Evolutionary conservation across 2,329 filamentous ascomycete genomes (phyloP).

Genomic region (Fusarium verrucosum): DNA sequence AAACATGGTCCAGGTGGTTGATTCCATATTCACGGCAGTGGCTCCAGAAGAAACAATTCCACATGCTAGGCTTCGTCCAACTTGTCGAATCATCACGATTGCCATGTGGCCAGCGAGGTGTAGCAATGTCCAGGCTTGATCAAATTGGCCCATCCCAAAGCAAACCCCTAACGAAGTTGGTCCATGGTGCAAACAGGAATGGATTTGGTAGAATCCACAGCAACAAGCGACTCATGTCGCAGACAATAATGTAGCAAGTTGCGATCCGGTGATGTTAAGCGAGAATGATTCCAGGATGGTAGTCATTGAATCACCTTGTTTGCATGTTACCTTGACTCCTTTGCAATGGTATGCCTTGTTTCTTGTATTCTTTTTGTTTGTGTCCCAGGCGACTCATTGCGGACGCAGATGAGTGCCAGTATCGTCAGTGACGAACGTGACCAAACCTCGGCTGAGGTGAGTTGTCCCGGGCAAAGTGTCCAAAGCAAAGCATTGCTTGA

Average conservation of each 20-base stretch:
- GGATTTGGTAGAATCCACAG: conserved; percentile 7
- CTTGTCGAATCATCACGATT: conserved; percentile 19
- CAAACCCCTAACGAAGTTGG: not conserved
- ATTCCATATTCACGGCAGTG: not conserved
- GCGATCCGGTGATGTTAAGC: conserved; percentile 12
- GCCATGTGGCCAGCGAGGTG: conserved; percentile 12
- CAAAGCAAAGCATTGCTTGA: conserved; percentile 18
- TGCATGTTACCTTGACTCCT: conserved; percentile 34
- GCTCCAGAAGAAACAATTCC: not conserved
- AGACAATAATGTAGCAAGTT: conserved; percentile 30
- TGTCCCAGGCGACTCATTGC: conserved; percentile 22
- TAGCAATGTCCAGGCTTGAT: conserved; percentile 23
- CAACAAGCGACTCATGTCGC: conserved; percentile 21
- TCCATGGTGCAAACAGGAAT: conserved; percentile 1
- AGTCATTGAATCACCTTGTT: conserved; percentile 14
- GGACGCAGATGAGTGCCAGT: conserved; percentile 19
- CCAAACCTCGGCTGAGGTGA: conserved; percentile 33
- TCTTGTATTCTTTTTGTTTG: conserved; percentile 19
- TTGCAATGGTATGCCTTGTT: conserved; percentile 26
- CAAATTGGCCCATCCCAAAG: conserved; percentile 7
- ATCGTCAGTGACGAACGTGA: conserved; percentile 31
- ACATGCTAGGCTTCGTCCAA: not conserved
- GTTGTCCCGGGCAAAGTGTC: conserved; percentile 16
- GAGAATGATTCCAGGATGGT: conserved; percentile 8
- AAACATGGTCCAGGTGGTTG: not conserved